Evolutionary conservation across 768 basidiomycete genomes (phyloP), one percentile per base, ranked within the genome.

Genomic region (Pisolithus sp.): DNA sequence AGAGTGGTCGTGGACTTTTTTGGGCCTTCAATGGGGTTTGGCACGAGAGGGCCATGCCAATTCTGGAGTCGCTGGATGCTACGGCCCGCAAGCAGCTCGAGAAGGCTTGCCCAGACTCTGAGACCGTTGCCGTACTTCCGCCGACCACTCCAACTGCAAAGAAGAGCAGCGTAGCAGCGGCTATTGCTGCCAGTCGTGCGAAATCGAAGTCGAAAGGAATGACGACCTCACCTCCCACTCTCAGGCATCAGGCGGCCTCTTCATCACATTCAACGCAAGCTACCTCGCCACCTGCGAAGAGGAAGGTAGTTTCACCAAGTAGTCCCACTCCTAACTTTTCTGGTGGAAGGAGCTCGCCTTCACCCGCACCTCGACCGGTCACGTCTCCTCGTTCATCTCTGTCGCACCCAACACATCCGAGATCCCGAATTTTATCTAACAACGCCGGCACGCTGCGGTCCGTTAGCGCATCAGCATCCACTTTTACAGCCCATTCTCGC

Each of bases 191-290:
- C 20, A 93, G 88, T 63, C 79, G 92, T 21, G 89, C 86, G 15
- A 94, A 90, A 64, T 89, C 89, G 15, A 94, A 90, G 64, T 89
- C 89, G 15, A 91, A 84, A 61, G 85, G 81, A 20, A 89, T 89
- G 54, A 88, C 90, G 2, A 83, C 76, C 30, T 86, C 89, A 8
- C 90, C 90, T 18, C 90, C 90, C 4, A 79, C 79, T 47, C 73
- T 89, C 46, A 78, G 85, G 48, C 90, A 92, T 65, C 88, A 90
- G 64, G 87, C 89, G 5, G 91, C 87, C 8, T 87, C 89, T 46
- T 72, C 70, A 15, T 74, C 87, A 31, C 80, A 86, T 58, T 73
- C 77, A 7, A 70, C 76, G 42, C 70, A 73, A 17, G 63, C 73
- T 17, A 62, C 68, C 15, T 73, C 74, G 17, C 76, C 76, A 20